Evolutionary conservation across 805 yeast genomes (phyloP).

Genomic region (Lipomyces starkeyi): DNA sequence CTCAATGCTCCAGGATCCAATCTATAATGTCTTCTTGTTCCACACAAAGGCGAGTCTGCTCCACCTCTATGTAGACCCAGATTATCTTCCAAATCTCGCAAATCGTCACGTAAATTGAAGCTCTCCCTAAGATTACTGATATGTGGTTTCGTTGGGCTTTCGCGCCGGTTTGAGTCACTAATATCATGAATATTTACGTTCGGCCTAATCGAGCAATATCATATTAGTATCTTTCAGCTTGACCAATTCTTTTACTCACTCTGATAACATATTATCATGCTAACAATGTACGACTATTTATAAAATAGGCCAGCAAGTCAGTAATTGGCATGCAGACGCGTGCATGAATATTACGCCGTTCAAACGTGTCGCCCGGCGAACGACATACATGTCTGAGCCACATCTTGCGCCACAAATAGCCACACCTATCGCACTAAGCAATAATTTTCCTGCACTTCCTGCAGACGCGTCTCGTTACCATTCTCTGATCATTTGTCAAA

Average conservation of each 20-base stretch:
- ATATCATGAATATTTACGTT: not conserved
- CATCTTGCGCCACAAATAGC: not conserved
- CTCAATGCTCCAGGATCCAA: not conserved
- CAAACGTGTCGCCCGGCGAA: too few relatives aligned
- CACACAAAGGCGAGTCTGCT: not conserved
- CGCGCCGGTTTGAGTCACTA: not conserved
- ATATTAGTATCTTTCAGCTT: not conserved
- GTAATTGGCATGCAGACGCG: too few relatives aligned
- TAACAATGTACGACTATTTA: not conserved
- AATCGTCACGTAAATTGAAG: not conserved
- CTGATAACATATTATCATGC: not conserved
- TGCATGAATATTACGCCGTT: too few relatives aligned
- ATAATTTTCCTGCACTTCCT: not conserved
- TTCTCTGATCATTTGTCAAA: not conserved
- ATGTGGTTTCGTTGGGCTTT: not conserved
- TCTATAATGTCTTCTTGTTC: not conserved
- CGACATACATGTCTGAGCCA: not conserved
- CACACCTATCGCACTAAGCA: not conserved
- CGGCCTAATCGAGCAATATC: not conserved
- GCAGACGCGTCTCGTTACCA: not conserved
- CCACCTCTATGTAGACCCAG: not conserved
- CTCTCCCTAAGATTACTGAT: not conserved
- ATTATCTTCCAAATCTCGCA: conserved; percentile 2
- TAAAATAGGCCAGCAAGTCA: not conserved
- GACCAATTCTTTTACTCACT: not conserved